Base-by-base conservation (phyloP, 2,329 filamentous ascomycete genomes). In the Aspergillus chevalieri region DNA sequence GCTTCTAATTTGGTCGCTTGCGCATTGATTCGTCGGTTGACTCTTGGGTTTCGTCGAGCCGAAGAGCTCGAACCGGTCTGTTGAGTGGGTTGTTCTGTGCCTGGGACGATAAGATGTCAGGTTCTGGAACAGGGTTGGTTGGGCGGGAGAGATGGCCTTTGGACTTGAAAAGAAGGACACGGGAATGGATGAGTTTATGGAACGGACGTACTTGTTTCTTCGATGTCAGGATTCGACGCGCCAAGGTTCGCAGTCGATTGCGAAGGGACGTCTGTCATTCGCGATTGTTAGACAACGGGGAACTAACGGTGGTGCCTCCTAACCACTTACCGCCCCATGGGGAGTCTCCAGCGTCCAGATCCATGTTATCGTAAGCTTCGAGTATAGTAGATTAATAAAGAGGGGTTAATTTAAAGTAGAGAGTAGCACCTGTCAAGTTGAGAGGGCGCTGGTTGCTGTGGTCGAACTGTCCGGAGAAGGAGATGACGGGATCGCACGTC, bases 1-100 rank as follows among this genome's bases (percentile, higher is more conserved):
- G 79, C 79, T 68, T 85, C 81, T 52, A 85, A 72, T 49, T 78
- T 79, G 41, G 81, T 84, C 28, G 81, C 76, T 61, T 84, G 80
- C 33, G 76, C 77, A 61, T 73, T 80, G 61, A 83, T 75, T 63
- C 81, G 80, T 52, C 79, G 76, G 48, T 75, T 72, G n/a, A 71
- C 71, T 55, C 79, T 73, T 14, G 77, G 75, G 41, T 72, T 76
- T 64, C 77, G 74, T 54, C 68, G 71, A 47, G 69, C 71, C 43
- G 76, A 68, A 28, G 74, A 68, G 52, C 69, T 68, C 38, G 72
- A 58, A 55, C 69, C 60, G 59, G 67, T 46, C 55, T 63, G 65
- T 57, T 58, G 68, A 66, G 59, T 57, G 51, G 65, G 34, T 55
- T 62, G 59, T 43, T 60, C 57, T 53, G 62, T 51, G 48, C 62